These are phyloP conservation scores for Syzygium jambos DNA, from an alignment of 345 rosid genomes.

Conservation along the genomic window DNA sequence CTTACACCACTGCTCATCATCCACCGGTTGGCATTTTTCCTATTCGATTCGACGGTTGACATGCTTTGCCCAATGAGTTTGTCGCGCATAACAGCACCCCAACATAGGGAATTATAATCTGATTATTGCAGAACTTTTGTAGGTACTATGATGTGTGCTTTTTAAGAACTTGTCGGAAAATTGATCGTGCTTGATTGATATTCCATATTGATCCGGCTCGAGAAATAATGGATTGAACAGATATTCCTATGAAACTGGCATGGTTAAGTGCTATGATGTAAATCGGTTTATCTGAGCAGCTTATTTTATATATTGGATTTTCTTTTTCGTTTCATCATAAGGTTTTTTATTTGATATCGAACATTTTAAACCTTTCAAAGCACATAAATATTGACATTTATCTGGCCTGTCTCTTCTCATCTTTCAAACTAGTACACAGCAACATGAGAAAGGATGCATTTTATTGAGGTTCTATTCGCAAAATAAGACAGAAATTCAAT, in stretches of 20 bases:
- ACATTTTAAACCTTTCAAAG: too few relatives aligned
- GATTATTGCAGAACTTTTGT: not conserved
- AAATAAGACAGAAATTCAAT: not conserved
- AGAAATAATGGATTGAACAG: not conserved
- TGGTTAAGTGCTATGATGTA: not conserved
- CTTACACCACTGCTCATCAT: not conserved
- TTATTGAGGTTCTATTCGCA: not conserved
- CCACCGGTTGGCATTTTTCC: not conserved
- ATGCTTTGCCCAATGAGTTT: not conserved
- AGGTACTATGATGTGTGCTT: not conserved
- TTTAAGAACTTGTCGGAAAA: not conserved
- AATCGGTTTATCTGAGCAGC: not conserved
- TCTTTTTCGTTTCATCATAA: not conserved
- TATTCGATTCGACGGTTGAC: not conserved
- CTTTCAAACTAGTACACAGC: not conserved
- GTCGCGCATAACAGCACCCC: not conserved
- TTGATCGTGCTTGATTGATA: not conserved
- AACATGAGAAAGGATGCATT: not conserved
- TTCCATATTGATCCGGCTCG: not conserved
- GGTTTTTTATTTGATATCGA: not conserved
- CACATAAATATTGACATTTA: not conserved
- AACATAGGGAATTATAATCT: not conserved
- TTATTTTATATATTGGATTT: not conserved
- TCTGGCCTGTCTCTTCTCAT: not conserved
- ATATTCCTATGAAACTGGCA: not conserved